Evolutionary conservation across 2,329 filamentous ascomycete species (phyloP).

Genomic region (Claviceps quebecensis): DNA sequence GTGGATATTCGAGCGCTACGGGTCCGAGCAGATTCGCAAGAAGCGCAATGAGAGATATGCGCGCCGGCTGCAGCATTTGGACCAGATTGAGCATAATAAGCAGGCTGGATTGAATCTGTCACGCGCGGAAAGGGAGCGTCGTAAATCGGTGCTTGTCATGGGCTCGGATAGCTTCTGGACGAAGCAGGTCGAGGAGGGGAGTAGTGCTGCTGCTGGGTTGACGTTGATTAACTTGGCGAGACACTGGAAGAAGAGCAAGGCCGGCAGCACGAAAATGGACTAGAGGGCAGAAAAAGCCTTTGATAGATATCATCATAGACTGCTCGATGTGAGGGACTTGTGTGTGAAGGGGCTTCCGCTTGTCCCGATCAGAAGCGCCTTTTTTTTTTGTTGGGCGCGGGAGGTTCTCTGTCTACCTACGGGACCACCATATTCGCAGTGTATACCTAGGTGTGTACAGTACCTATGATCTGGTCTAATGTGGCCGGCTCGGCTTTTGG

Average conservation of each 20-base stretch:
- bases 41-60: conserved; percentile 27
- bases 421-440: too few species aligned
- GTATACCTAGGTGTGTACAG: too few species aligned
- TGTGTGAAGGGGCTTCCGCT: too few species aligned
- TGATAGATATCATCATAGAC: too few species aligned
- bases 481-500: too few species aligned
- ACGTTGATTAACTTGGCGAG: conserved; percentile 20
- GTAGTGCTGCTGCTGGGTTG: conserved; percentile 20
- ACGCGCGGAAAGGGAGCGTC: conserved; percentile 22
- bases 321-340: too few species aligned
- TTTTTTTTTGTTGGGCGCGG: too few species aligned
- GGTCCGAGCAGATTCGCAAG: conserved; percentile 25
- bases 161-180: conserved; percentile 26
- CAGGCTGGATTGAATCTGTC: conserved; percentile 18
- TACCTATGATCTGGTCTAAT: too few species aligned
- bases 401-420: too few species aligned
- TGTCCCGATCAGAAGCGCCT: too few species aligned
- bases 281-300: neutral
- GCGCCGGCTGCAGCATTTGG: conserved; percentile 21
- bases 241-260: conserved; percentile 6
- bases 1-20: conserved; percentile 22
- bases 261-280: neutral
- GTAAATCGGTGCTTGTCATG: conserved; percentile 21
- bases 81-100: conserved; percentile 27
- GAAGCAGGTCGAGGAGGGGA: conserved; percentile 25